A percentile compares a stretch with the other conserved stretches of the same genome.
Conservation (phyloP, 768 basidiomycete species). For the Leccinellum luteum region DNA sequence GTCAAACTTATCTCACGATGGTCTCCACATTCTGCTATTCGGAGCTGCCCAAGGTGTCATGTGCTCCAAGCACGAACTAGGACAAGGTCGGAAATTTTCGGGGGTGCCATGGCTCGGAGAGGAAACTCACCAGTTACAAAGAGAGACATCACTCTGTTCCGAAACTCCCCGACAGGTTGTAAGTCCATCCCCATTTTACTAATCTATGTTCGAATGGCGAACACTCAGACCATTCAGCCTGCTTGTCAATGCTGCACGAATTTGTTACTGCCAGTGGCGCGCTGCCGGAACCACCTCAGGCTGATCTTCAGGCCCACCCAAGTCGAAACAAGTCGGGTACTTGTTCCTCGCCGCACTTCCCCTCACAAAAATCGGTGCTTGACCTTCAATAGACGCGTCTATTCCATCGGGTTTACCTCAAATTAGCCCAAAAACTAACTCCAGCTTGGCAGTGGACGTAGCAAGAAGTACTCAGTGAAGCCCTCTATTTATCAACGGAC, state of each 20-base stretch:
- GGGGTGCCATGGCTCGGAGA: neutral
- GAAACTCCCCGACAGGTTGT: neutral
- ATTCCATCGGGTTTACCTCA: too few relatives aligned
- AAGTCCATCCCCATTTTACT: neutral
- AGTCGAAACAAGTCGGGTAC: too few relatives aligned
- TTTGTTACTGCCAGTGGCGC: too few relatives aligned
- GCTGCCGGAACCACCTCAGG: too few relatives aligned
- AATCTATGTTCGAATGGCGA: too few relatives aligned
- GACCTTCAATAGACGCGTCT: neutral
- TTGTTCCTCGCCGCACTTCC: too few relatives aligned
- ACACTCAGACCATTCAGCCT: too few relatives aligned
- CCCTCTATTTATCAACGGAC: neutral
- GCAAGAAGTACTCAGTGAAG: neutral
- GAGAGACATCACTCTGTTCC: neutral
- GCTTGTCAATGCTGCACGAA: too few relatives aligned
- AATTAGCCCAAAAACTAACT: too few relatives aligned
- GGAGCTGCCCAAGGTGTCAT: neutral
- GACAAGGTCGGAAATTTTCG: conserved; percentile 12
- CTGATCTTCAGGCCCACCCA: neutral
- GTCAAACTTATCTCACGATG: conserved; percentile 7
- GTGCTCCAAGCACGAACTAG: neutral
- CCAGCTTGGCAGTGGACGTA: neutral
- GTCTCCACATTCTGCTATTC: neutral
- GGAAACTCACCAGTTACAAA: neutral
- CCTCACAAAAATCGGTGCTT: too few relatives aligned